Evolutionary conservation across 2,329 filamentous ascomycete genomes (phyloP), one percentile per base, ranked within the genome.

Genomic region (Claviceps maximensis): DNA sequence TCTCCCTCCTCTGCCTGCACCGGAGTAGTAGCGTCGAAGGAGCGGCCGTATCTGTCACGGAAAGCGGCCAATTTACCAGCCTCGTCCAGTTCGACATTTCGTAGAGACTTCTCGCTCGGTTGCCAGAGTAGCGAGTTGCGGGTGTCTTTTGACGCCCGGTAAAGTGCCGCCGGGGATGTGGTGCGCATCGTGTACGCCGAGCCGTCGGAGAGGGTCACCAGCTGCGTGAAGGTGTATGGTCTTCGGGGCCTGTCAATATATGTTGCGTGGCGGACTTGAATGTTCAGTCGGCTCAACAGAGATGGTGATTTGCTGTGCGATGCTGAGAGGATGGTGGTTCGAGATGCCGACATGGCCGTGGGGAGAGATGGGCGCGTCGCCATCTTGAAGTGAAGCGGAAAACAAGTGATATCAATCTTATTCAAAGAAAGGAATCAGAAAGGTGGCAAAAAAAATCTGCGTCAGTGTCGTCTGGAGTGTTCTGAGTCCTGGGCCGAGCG

Each of bases 181-280:
- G 87, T 90, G 65, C 86, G 86, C 63, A 83, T 77, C 49, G 85
- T 83, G 71, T 82, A 97, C 55, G 90, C 86, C 63, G 82, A 87
- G 61, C 93, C 93, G 74, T 98, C 93, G 42, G 86, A 88, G 58
- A 97, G 84, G 52, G 89, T 90, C 60, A 98, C 77, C 56, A 98
- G 80, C 72, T 98, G 93, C n/a, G 91, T 96, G 76, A 96, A 97
- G 60, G 85, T 88, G 77, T 96, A 97, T 44, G 93, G 91, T 6
- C 90, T 82, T 64, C 89, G 86, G n/a, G 89, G 89, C 17, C 93
- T 88, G 57, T 79, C 79, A 65, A 97, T 80, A 58, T 95, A 86
- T 25, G 87, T 89, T 51, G 93, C 93, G 66, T 89, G 82, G 56
- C 89, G 84, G 65, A 82, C 75, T 72, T 90, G 86, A 49, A 51